Conservation (phyloP, 2,329 filamentous ascomycete species). For the Scortechinia acanthostroma region DNA sequence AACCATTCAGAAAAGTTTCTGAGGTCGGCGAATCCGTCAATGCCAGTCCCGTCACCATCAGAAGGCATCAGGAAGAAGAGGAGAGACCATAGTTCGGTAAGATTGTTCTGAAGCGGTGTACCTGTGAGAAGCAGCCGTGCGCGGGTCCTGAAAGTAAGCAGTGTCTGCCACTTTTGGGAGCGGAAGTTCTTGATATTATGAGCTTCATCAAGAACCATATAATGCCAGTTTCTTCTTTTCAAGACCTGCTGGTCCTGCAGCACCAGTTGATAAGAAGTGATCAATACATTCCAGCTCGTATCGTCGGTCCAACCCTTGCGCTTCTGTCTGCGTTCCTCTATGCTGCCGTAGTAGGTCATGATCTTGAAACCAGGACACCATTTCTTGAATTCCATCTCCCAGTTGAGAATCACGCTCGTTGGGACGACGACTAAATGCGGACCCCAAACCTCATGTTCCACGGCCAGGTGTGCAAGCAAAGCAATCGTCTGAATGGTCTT, state of each 20-base stretch:
- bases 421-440: conserved; percentile 93
- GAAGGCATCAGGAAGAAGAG: conserved; percentile 88
- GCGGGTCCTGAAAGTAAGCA: conserved; percentile 87
- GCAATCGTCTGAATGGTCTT: conserved; percentile 99
- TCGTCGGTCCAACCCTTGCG: conserved; percentile 89
- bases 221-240: conserved; percentile 88
- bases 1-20: conserved; percentile 96
- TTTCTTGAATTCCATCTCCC: conserved; percentile 99
- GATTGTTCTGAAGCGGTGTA: conserved; percentile 91
- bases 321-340: conserved; percentile 86
- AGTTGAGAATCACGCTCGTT: conserved; percentile 97
- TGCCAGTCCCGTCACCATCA: conserved; percentile 62
- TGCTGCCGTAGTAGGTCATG: conserved; percentile 88
- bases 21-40: conserved; percentile 87
- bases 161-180: conserved; percentile 90
- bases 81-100: conserved; percentile 93
- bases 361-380: conserved; percentile 98
- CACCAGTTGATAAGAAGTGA: conserved; percentile 95
- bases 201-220: conserved; percentile 95
- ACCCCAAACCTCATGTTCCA: conserved; percentile 85
- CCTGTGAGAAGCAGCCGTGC: conserved; percentile 83
- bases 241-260: conserved; percentile 90
- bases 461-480: conserved; percentile 83
- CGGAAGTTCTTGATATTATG: conserved; percentile 99
- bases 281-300: conserved; percentile 91